Conservation (phyloP, 2,329 filamentous ascomycete species). For the Fusarium sp. region DNA sequence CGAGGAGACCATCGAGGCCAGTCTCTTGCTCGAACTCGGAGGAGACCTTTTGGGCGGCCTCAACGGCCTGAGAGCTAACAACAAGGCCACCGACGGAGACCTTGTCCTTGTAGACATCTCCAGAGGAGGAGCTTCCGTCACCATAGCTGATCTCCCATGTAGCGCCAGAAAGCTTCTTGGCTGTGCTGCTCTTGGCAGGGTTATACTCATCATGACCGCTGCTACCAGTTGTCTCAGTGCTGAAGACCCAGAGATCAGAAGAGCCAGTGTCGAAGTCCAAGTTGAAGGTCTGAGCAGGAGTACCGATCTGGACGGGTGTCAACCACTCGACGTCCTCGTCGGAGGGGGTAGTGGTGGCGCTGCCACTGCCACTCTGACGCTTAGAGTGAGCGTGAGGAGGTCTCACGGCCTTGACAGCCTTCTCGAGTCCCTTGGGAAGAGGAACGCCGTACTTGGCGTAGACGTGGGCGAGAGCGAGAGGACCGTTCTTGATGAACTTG, state of each 20-base stretch:
- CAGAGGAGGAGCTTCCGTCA: slow-evolving; percentile 53
- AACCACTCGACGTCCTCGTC: slow-evolving; percentile 50
- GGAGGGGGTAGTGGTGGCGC: slow-evolving; percentile 35
- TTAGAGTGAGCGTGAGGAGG: slow-evolving; percentile 20
- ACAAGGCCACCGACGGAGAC: slow-evolving; percentile 54
- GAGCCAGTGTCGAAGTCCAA: slow-evolving; percentile 59
- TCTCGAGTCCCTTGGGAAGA: slow-evolving; percentile 44
- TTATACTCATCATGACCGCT: slow-evolving; percentile 53
- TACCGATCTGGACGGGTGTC: slow-evolving; percentile 53
- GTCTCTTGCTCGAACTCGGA: slow-evolving; percentile 49
- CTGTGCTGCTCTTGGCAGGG: slow-evolving; percentile 50
- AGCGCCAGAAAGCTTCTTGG: slow-evolving; percentile 49
- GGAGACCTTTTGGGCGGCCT: slow-evolving; percentile 53
- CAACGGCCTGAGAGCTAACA: slow-evolving; percentile 53
- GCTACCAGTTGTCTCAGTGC: slow-evolving; percentile 51
- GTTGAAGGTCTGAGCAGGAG: slow-evolving; percentile 53
- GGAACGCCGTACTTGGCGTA: slow-evolving; percentile 51
- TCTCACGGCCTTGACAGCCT: slow-evolving; percentile 36
- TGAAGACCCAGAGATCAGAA: slow-evolving; percentile 60
- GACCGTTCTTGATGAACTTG: slow-evolving; percentile 47
- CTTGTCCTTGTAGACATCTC: slow-evolving; percentile 54
- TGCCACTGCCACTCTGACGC: slow-evolving; percentile 45
- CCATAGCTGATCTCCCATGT: slow-evolving; percentile 55
- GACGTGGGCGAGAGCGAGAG: slow-evolving; percentile 45
- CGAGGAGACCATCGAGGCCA: slow-evolving; percentile 54